phyloP scores from a whole-genome alignment of 805 yeast genomes.

The Priceomyces castillae region DNA sequence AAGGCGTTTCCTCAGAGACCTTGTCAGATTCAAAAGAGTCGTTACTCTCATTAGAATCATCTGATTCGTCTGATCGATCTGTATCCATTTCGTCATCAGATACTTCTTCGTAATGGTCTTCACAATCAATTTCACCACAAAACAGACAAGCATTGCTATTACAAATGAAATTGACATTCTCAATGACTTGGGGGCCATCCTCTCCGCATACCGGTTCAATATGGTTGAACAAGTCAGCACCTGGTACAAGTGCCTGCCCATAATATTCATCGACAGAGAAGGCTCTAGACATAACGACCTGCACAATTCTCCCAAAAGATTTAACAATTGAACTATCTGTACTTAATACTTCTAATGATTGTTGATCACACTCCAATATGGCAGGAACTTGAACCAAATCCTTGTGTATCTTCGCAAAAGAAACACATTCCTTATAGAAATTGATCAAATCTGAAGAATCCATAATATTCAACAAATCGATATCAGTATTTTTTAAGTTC shows the following conservation, averaged over 20 bases:
- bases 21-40: constrained; percentile 11
- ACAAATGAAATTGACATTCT: constrained; percentile 64
- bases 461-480: constrained; percentile 57
- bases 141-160: constrained; percentile 29
- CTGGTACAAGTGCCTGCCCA: constrained; percentile 78
- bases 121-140: constrained; percentile 36
- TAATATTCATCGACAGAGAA: constrained; percentile 77
- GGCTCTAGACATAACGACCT: constrained; percentile 71
- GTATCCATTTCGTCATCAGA: constrained; percentile 14
- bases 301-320: constrained; percentile 54
- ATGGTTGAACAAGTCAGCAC: constrained; percentile 89
- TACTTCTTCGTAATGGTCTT: constrained; percentile 22
- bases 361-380: constrained; percentile 21
- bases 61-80: neutral
- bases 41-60: constrained; percentile 4
- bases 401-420: constrained; percentile 37
- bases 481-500: constrained; percentile 58
- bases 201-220: constrained; percentile 31
- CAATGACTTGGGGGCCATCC: constrained; percentile 26
- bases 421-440: constrained; percentile 38
- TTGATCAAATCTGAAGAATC: constrained; percentile 43
- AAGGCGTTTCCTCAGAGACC: constrained; percentile 1
- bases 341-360: constrained; percentile 13
- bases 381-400: constrained; percentile 34
- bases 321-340: neutral